Conservation (phyloP, 139 green algal species). For the Chlorella sp. region DNA sequence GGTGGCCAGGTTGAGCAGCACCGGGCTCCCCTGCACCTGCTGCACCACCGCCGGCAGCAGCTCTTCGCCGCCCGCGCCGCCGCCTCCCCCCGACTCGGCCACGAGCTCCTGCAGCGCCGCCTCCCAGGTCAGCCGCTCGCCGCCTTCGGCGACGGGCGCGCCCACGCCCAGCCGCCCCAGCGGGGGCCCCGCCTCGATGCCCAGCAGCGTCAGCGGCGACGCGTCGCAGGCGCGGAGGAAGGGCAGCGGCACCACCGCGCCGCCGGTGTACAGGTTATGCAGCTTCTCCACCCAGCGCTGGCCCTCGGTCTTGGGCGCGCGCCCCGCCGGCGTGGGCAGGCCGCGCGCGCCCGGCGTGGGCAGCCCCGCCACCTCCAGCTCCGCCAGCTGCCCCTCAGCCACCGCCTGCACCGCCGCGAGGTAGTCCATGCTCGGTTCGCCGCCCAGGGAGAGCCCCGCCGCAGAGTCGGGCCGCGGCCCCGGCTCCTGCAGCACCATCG, state of each 20-base stretch:
- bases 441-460: neutral
- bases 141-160: neutral
- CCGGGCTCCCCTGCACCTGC: slow-evolving; percentile 55
- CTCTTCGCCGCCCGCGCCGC: neutral
- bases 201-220: slow-evolving; percentile 69
- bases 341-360: neutral
- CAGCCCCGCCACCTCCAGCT: slow-evolving; percentile 1
- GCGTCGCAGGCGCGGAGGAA: slow-evolving; percentile 74
- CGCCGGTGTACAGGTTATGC: slow-evolving; percentile 63
- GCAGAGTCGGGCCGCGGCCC: neutral
- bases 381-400: neutral
- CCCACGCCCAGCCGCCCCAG: no score
- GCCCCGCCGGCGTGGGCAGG: neutral
- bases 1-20: slow-evolving; percentile 75
- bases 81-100: neutral
- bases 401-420: slow-evolving; percentile 35
- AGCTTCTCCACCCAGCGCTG: slow-evolving; percentile 58
- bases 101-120: slow-evolving; percentile 15
- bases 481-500: no score
- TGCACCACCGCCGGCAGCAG: slow-evolving; percentile 10
- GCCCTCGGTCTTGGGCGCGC: slow-evolving; percentile 13
- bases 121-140: slow-evolving; percentile 14
- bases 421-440: slow-evolving; percentile 35
- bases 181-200: slow-evolving; percentile 11
- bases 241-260: slow-evolving; percentile 78